Evolutionary conservation across 2,329 filamentous ascomycete species (phyloP), one percentile per base, ranked within the genome.

Genomic region (Penicillium crustosum): DNA sequence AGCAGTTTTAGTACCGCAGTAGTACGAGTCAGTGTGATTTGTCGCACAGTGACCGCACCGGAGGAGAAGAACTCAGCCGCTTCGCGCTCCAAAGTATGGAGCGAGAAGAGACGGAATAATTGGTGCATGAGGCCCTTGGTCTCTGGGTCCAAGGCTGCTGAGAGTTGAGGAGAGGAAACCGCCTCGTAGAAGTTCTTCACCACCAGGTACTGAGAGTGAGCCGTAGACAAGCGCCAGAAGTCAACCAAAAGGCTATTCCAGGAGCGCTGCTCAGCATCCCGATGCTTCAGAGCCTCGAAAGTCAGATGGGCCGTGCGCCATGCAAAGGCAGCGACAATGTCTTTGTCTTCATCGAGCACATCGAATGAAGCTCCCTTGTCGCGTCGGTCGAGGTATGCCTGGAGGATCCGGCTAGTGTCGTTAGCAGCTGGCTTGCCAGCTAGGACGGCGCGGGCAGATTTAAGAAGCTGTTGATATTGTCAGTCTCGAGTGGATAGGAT

Each of bases 161-260:
- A 74, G 12, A 83, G 81, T 8, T 79, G 69, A 7, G 81, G 76
- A 6, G 80, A 79, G 38, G 86, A 83, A 21, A 93, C 83, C 2
- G 84, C 79, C 4, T 86, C 80, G 76, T 94, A 90, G 78, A 91
- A 92, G 78, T 87, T 89, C 81, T 89, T 91, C 62, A 91, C 88
- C 0, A 91, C 83, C 65, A 91, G 82, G 74, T 91, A 91, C 73
- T 92, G 88, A 0, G 87, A 88, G 71, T 90, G 88, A 0, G 89
- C 89, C 6, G 88, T 90, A 57, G 83, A 87, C 6, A 92, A 83
- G 43, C 88, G 86, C 83, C 87, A 90, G 77, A 92, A 91, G 75
- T 91, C 88, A 15, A 91, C 86, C 17, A 92, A 82, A 9, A 92
- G 81, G 59, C 85, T 87, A 77, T 91, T 92, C 89, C 88, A 92